Evolutionary conservation across 208 protist genomes (phyloP).

Genomic region (Trypanosoma cruzi): DNA sequence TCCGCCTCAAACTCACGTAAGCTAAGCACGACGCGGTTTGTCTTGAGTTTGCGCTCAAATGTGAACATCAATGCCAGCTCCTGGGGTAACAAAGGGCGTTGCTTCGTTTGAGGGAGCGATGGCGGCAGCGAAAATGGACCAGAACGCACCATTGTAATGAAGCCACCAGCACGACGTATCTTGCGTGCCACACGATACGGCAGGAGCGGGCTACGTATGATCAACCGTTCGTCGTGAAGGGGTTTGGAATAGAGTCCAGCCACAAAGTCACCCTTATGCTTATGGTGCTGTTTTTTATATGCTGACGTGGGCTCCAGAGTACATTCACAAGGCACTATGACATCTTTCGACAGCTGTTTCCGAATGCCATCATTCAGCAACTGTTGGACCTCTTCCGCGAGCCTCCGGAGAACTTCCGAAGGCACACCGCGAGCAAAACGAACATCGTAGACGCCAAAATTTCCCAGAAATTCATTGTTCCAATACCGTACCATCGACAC

Average conservation of each 20-base stretch:
- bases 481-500: slow-evolving; percentile 87
- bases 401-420: slow-evolving; percentile 41
- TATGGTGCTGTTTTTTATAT: neutral
- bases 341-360: slow-evolving; percentile 35
- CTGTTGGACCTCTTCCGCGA: slow-evolving; percentile 32
- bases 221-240: slow-evolving; percentile 46
- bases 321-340: slow-evolving; percentile 63
- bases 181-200: slow-evolving; percentile 64
- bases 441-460: slow-evolving; percentile 85
- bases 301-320: slow-evolving; percentile 15
- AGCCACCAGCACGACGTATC: slow-evolving; percentile 51
- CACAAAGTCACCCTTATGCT: slow-evolving; percentile 11
- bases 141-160: slow-evolving; percentile 62
- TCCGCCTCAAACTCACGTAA: slow-evolving; percentile 70
- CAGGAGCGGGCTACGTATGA: slow-evolving; percentile 73
- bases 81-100: slow-evolving; percentile 43
- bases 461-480: slow-evolving; percentile 90
- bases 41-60: slow-evolving; percentile 84
- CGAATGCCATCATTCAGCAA: slow-evolving; percentile 39
- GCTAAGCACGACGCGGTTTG: slow-evolving; percentile 80
- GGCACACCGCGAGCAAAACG: slow-evolving; percentile 75
- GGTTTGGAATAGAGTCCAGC: slow-evolving; percentile 10
- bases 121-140: slow-evolving; percentile 70
- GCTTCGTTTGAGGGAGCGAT: slow-evolving; percentile 35
- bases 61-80: slow-evolving; percentile 85